Base-by-base conservation (phyloP, 768 basidiomycete genomes). In the Steccherinum ochraceum region DNA sequence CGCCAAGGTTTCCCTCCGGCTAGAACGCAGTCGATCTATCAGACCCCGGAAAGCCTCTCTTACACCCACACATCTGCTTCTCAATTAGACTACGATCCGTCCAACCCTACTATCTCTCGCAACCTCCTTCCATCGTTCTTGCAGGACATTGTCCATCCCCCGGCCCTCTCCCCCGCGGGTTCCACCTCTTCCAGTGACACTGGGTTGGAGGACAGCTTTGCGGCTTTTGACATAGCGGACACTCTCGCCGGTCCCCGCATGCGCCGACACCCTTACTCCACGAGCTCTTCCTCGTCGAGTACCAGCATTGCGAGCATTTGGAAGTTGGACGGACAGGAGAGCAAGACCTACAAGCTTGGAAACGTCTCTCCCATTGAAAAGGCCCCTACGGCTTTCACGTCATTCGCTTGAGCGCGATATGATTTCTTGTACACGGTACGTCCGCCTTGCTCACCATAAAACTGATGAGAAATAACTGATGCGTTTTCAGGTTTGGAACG, bases 301-400 rank as follows among this genome's bases (percentile, higher is more conserved):
- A 20, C 45, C 7, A 52, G 51, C 23, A 19, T 5, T 11, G 68
- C 67, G 7, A 86, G 79, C 53, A 89, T 89, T 50, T 89, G 86
- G 86, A 74, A 73, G 47, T 59, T 89, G 39, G 86, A 86, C 52
- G 82, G 83, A 18, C 83, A 86, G 58, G 86, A 89, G 66, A 80
- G 72, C 60, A 77, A 76, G 56, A 74, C 7, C 41, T 23, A 10
- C 18, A 18, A 18, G 21, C 21, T 43, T 18, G 30, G 30, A 16
- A 35, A 35, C 30, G 30, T 35, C 16, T 35, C 30, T 7, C 30
- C 30, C 7, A 16, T 35, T 35, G 30, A 35, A 35, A 35, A 35
- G 30, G 30, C 30, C 7, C 16, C 16, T 16, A 35, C 30, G 7
- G 30, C 30, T 7, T 35, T 35, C 30, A 35, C 30, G 7, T 16